These are phyloP conservation scores for Eimeria sp. DNA, from an alignment of 169 alveolate species.

Conservation along the genomic window DNA sequence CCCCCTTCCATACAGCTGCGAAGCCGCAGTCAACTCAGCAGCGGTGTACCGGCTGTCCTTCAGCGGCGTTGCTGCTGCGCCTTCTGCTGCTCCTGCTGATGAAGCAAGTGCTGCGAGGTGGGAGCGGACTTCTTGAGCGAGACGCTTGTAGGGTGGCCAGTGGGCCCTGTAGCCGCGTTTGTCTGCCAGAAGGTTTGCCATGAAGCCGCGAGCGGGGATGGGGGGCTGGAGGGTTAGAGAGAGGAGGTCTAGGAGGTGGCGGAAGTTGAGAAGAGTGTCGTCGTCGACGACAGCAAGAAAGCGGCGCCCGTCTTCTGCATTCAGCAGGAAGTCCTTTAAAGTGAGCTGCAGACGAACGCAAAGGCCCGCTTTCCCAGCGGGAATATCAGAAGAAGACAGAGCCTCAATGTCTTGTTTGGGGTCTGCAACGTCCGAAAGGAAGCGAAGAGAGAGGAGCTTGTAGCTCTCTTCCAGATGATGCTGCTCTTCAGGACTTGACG, in stretches of 20 bases:
- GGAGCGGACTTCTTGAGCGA: not conserved
- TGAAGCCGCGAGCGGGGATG: slow-evolving; percentile 63
- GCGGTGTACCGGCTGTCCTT: slow-evolving; percentile 17
- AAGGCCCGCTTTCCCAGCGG: slow-evolving; percentile 17
- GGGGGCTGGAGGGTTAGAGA: slow-evolving; percentile 77
- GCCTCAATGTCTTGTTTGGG: not conserved
- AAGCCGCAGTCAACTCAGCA: not conserved
- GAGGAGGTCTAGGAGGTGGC: slow-evolving; percentile 51
- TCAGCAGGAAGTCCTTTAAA: not conserved
- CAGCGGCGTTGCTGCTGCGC: not conserved
- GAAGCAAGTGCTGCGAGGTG: not conserved
- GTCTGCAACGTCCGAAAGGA: slow-evolving; percentile 32
- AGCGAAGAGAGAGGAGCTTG: not conserved
- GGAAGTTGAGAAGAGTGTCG: slow-evolving; percentile 70
- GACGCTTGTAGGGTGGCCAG: not conserved
- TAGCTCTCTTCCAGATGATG: slow-evolving; percentile 1
- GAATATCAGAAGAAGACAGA: not conserved
- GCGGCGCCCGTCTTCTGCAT: not conserved
- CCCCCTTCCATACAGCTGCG: slow-evolving; percentile 22
- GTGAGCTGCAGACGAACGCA: slow-evolving; percentile 32
- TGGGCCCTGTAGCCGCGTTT: not conserved
- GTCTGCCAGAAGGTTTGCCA: slow-evolving; percentile 44
- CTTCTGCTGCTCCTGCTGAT: slow-evolving; percentile 1
- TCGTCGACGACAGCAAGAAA: slow-evolving; percentile 59
- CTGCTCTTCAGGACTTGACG: not conserved